Conservation (phyloP, 352 stramenopile genomes). For the Globisporangium apiculatum region DNA sequence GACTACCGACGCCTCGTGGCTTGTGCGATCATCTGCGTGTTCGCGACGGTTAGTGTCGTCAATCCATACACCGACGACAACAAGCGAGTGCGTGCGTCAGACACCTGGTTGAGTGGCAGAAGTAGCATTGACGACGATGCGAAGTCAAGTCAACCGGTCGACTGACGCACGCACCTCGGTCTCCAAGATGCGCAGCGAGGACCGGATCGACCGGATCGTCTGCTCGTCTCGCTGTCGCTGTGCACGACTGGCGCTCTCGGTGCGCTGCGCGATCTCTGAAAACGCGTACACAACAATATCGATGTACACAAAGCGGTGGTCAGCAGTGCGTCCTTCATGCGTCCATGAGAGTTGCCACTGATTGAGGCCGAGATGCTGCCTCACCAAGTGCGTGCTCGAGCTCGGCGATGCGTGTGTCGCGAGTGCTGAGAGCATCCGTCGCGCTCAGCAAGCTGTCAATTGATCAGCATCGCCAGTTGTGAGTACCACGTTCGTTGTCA, state of each 20-base stretch:
- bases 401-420: conserved; percentile 1
- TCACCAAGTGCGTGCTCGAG: conserved; percentile 4
- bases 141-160: no score
- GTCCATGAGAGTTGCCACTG: no score
- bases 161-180: conserved; percentile 1
- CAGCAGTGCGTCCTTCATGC: no score
- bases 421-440: not conserved
- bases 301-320: no score
- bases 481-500: no score
- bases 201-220: conserved; percentile 3
- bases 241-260: not conserved
- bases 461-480: no score
- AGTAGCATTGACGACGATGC: not conserved
- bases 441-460: not conserved
- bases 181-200: conserved; percentile 1
- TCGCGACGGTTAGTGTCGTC: not conserved
- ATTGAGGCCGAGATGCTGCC: not conserved
- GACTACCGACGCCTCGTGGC: not conserved
- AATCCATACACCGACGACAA: not conserved
- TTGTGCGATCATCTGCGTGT: conserved; percentile 1
- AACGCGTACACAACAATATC: no score
- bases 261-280: not conserved
- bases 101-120: not conserved
- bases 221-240: conserved; percentile 7
- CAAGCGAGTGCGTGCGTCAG: not conserved